Percentiles rank a stretch among this genome's conserved stretches.
These are phyloP conservation scores for Rhodamnia rubescens DNA, from an alignment of 345 rosid genomes.

Conservation along the genomic window DNA sequence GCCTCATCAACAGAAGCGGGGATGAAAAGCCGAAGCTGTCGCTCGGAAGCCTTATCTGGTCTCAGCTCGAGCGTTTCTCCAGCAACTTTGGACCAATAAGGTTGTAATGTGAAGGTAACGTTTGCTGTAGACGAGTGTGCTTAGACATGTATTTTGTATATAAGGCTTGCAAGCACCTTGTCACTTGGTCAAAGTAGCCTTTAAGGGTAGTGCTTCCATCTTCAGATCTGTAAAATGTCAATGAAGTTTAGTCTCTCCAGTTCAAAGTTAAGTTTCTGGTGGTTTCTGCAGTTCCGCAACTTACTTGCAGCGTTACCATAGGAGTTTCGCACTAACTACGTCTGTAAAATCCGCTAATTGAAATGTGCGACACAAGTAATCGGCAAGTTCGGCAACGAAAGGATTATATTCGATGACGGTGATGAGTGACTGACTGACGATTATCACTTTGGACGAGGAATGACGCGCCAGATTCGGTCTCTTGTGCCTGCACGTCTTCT, in stretches of 20 bases:
- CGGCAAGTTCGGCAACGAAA: not conserved
- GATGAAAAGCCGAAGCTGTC: constrained; percentile 36
- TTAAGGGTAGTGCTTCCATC: not conserved
- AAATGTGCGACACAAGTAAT: not conserved
- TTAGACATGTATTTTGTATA: not conserved
- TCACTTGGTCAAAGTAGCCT: not conserved
- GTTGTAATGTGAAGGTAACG: constrained; percentile 1
- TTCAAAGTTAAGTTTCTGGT: not conserved
- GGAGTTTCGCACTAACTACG: not conserved
- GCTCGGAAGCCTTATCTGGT: constrained; percentile 60
- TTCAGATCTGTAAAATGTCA: not conserved
- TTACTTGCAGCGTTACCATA: not conserved
- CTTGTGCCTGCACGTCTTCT: too few species aligned
- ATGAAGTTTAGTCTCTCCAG: not conserved
- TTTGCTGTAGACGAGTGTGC: not conserved
- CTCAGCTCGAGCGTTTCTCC: constrained; percentile 57
- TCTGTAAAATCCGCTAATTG: not conserved
- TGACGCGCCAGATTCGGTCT: too few species aligned
- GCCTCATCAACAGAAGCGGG: not conserved
- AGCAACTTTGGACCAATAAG: constrained; percentile 37
- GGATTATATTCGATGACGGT: not conserved
- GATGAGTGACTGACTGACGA: too few species aligned
- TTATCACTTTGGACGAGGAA: too few species aligned
- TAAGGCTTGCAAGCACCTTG: not conserved
- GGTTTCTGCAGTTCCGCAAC: not conserved